phyloP scores from a whole-genome alignment of 352 stramenopile genomes.

The Pythium biforme region DNA sequence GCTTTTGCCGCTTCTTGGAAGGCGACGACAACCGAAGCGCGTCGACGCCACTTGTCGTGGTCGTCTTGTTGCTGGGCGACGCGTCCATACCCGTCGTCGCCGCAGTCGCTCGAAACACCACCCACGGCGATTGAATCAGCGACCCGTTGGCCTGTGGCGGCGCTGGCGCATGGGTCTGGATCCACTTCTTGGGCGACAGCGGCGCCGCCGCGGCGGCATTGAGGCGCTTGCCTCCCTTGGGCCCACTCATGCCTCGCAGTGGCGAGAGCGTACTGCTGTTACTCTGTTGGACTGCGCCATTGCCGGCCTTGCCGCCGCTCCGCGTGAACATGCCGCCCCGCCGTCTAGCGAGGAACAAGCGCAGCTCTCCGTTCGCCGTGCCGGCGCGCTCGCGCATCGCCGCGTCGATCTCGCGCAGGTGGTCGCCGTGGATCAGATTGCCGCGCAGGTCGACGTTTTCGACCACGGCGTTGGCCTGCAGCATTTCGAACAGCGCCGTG shows the following conservation, averaged over 20 bases:
- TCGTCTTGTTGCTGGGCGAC: not conserved
- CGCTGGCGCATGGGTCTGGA: conserved; percentile 25
- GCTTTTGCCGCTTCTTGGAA: conserved; percentile 23
- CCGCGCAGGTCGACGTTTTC: conserved; percentile 46
- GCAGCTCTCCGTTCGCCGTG: conserved; percentile 36
- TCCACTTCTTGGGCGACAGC: conserved; percentile 54
- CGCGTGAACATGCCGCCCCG: conserved; percentile 26
- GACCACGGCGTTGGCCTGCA: conserved; percentile 43
- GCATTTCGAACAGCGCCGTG: conserved; percentile 26
- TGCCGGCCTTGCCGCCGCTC: not conserved
- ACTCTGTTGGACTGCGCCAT: not conserved
- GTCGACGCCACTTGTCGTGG: not conserved
- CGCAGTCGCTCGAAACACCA: conserved; percentile 1
- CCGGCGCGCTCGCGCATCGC: conserved; percentile 34
- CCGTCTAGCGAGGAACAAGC: conserved; percentile 47
- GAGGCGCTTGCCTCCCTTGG: conserved; percentile 19
- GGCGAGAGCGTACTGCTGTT: conserved; percentile 5
- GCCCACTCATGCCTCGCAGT: not conserved
- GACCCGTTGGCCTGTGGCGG: not conserved
- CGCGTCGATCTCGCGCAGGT: conserved; percentile 29
- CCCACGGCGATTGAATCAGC: conserved; percentile 24
- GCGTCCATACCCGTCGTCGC: not conserved
- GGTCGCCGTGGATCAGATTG: conserved; percentile 54
- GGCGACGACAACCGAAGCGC: not conserved
- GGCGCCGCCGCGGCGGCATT: conserved; percentile 9